These are phyloP conservation scores for Citrus sp. DNA, from an alignment of 345 rosid genomes.

Conservation along the genomic window DNA sequence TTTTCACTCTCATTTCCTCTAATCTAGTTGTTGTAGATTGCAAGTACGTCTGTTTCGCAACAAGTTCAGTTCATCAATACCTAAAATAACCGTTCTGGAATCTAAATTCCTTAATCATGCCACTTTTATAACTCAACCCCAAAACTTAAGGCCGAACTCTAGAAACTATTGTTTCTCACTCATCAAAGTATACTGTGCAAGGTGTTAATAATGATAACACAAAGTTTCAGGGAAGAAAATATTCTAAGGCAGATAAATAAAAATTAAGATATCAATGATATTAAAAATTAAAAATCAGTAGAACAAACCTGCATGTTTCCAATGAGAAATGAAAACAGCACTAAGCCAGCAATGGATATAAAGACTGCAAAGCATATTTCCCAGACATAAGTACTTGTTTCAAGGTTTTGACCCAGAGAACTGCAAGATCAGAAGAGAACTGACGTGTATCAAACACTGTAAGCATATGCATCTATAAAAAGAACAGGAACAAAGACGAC, in stretches of 20 bases:
- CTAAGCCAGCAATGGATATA: slow-evolving; percentile 66
- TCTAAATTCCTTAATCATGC: not conserved
- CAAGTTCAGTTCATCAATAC: slow-evolving; percentile 17
- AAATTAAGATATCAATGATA: not conserved
- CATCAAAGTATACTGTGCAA: not conserved
- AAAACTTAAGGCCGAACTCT: not conserved
- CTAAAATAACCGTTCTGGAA: not conserved
- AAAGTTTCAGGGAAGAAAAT: not conserved
- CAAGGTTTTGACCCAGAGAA: slow-evolving; percentile 72
- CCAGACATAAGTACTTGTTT: slow-evolving; percentile 64
- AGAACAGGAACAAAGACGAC: not conserved
- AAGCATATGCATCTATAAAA: not conserved
- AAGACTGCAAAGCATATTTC: slow-evolving; percentile 71
- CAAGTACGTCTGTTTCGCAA: slow-evolving; percentile 57
- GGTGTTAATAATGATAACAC: not conserved
- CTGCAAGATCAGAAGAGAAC: slow-evolving; percentile 30
- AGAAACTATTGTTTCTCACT: not conserved
- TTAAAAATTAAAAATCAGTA: not conserved
- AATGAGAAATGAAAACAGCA: slow-evolving; percentile 70
- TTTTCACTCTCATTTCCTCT: slow-evolving; percentile 88
- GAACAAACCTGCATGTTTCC: slow-evolving; percentile 89
- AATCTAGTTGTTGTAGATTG: slow-evolving; percentile 72
- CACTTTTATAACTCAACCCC: not conserved
- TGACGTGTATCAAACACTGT: not conserved
- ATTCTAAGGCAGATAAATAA: not conserved